These are phyloP conservation scores for Lithospermum erythrorhizon DNA, from an alignment of 257 asterid genomes.

Conservation along the genomic window DNA sequence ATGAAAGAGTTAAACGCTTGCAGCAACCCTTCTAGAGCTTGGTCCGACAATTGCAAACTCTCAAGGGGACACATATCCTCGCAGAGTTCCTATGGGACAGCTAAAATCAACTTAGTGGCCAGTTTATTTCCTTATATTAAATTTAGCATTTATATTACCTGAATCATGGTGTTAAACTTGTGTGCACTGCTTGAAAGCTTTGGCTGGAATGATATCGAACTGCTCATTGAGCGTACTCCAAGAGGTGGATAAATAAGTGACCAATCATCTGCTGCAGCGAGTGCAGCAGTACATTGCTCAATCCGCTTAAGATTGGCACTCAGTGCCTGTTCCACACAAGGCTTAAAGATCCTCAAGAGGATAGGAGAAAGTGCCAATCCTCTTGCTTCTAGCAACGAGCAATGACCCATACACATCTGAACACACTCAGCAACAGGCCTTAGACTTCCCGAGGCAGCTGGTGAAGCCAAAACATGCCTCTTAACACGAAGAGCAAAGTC, in stretches of 20 bases:
- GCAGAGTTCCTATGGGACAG: conserved; percentile 48
- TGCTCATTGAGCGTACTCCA: conserved; percentile 52
- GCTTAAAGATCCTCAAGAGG: conserved; percentile 52
- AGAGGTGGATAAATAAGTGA: conserved; percentile 40
- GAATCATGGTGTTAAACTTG: conserved; percentile 74
- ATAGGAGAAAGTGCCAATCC: conserved; percentile 85
- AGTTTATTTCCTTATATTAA: no score
- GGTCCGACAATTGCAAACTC: conserved; percentile 52
- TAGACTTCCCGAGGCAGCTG: conserved; percentile 82
- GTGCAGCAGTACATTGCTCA: conserved; percentile 67
- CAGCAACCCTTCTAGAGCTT: conserved; percentile 62
- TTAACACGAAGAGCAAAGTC: conserved; percentile 46
- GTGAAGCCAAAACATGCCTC: conserved; percentile 55
- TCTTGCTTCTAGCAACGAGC: conserved; percentile 63
- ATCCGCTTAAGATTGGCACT: conserved; percentile 51
- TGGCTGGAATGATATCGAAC: conserved; percentile 38
- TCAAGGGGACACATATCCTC: conserved; percentile 85
- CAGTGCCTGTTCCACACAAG: conserved; percentile 70
- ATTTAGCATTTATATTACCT: conserved; percentile 30
- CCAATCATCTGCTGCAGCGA: conserved; percentile 92
- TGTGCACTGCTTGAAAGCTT: conserved; percentile 79
- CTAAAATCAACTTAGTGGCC: no score
- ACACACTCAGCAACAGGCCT: conserved; percentile 73
- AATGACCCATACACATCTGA: conserved; percentile 71
- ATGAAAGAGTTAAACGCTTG: conserved; percentile 57